A percentile compares a stretch with the other conserved stretches of the same genome.
These are phyloP conservation scores for Flaveria trinervia DNA, from an alignment of 129 eudicot genomes.

Conservation along the genomic window DNA sequence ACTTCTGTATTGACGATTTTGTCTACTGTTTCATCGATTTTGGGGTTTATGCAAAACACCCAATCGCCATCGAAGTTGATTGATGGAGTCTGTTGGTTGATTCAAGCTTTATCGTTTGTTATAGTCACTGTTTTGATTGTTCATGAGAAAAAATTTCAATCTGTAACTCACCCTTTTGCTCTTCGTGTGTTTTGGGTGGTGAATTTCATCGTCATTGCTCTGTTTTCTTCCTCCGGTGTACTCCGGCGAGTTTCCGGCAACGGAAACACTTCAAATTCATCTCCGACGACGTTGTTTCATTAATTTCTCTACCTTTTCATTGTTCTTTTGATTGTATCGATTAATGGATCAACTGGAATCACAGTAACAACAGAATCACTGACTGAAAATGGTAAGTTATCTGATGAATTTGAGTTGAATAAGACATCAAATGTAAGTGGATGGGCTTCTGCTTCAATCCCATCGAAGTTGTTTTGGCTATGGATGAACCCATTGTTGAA, in stretches of 20 bases:
- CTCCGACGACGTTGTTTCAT: constrained; percentile 53
- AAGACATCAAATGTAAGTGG: constrained; percentile 55
- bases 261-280: constrained; percentile 13
- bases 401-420: constrained; percentile 26
- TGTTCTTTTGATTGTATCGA: constrained; percentile 45
- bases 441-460: constrained; percentile 63
- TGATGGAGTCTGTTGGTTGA: constrained; percentile 65
- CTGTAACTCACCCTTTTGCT: constrained; percentile 56
- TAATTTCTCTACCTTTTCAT: constrained; percentile 40
- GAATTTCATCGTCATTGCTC: constrained; percentile 34
- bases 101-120: constrained; percentile 57
- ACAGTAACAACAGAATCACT: background rate
- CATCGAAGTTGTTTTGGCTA: constrained; percentile 69
- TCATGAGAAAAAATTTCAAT: constrained; percentile 72
- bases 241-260: constrained; percentile 42
- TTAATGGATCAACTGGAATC: constrained; percentile 68
- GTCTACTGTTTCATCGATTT: constrained; percentile 39
- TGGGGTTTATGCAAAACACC: constrained; percentile 32
- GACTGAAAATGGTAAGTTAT: no score
- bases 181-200: constrained; percentile 60
- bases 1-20: constrained; percentile 37
- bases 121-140: constrained; percentile 46
- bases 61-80: constrained; percentile 47
- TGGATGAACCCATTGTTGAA: constrained; percentile 80
- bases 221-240: constrained; percentile 51